Conservation (phyloP, 176 grass and related monocot species). For the Lolium multiflorum region DNA sequence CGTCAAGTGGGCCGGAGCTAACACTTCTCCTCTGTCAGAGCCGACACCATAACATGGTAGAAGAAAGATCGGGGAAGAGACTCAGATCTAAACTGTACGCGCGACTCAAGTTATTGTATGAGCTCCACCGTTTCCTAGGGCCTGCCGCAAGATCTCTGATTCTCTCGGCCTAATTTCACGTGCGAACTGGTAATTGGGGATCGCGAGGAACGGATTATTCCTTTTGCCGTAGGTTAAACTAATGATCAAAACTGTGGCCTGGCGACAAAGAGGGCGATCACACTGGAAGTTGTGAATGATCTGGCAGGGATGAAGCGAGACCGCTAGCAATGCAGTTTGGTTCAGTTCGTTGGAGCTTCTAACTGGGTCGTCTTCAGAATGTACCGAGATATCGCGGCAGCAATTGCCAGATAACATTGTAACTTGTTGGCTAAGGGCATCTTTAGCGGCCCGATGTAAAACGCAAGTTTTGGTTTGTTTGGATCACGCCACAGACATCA, state of each 20-base stretch:
- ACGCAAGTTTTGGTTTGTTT: too few relatives aligned
- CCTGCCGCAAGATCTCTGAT: constrained; percentile 35
- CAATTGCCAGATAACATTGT: background rate
- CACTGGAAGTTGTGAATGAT: background rate
- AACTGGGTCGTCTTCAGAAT: background rate
- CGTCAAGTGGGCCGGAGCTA: constrained; percentile 9
- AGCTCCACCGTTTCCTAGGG: background rate
- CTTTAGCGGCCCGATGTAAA: too few relatives aligned
- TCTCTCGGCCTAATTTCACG: constrained; percentile 1
- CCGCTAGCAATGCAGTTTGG: background rate
- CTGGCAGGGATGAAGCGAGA: background rate
- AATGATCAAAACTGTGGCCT: background rate
- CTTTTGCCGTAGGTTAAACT: constrained; percentile 5
- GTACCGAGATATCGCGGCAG: background rate
- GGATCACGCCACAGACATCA: too few relatives aligned
- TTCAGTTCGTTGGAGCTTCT: background rate
- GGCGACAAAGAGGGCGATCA: background rate
- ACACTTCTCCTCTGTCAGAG: constrained; percentile 1
- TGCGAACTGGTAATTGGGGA: background rate
- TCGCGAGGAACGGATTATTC: constrained; percentile 7
- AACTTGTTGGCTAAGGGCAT: background rate
- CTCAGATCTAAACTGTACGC: constrained; percentile 20
- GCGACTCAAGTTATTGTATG: background rate
- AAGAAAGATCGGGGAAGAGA: background rate
- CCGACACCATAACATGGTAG: constrained; percentile 42